Conservation (phyloP, 2,329 filamentous ascomycete genomes). For the Aspergillus sp. region DNA sequence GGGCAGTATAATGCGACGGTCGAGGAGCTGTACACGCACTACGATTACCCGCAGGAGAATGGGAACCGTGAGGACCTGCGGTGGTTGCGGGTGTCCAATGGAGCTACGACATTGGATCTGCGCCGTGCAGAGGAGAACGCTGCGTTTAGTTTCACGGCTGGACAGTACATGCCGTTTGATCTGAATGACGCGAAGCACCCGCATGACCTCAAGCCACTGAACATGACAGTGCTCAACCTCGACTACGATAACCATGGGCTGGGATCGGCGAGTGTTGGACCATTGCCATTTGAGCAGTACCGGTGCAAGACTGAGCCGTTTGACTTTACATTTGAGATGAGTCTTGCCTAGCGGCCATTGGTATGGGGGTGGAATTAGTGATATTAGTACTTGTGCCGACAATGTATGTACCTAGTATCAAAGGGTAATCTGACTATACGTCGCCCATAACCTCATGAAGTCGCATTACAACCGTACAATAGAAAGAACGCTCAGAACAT, state of each 20-base stretch:
- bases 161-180: slow-evolving; percentile 52
- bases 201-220: slow-evolving; percentile 52
- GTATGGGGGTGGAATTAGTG: too few relatives aligned
- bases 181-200: slow-evolving; percentile 63
- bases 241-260: slow-evolving; percentile 33
- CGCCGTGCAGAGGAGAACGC: slow-evolving; percentile 28
- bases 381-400: too few relatives aligned
- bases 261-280: slow-evolving; percentile 11
- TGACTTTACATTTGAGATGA: background rate
- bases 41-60: slow-evolving; percentile 68
- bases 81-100: slow-evolving; percentile 48
- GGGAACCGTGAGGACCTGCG: slow-evolving; percentile 62
- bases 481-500: too few relatives aligned
- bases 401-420: too few relatives aligned
- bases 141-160: slow-evolving; percentile 57
- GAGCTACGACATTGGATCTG: slow-evolving; percentile 19
- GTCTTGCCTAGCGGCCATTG: background rate
- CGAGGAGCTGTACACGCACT: slow-evolving; percentile 55
- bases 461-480: too few relatives aligned
- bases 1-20: slow-evolving; percentile 49
- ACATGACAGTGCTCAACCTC: slow-evolving; percentile 24
- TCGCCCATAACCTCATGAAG: too few relatives aligned
- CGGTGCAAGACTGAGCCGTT: background rate
- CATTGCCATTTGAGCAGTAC: background rate
- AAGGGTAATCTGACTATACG: too few relatives aligned